Conservation (phyloP, 768 basidiomycete species). For the Xerocomus potaroensis region DNA sequence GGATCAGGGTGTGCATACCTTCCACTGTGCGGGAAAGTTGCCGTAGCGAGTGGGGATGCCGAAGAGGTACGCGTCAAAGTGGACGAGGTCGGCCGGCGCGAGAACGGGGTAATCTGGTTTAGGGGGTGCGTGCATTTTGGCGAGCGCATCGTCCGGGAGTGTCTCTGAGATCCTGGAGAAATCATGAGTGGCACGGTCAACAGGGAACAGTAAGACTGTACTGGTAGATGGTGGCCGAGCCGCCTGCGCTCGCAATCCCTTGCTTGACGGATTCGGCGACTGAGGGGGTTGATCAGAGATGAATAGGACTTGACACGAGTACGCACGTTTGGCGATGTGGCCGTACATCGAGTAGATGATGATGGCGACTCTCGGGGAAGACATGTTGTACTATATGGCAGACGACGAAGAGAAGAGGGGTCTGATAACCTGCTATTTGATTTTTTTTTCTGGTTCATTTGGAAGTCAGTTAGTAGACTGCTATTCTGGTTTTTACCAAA, state of each 20-base stretch:
- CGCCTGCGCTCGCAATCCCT: constrained; percentile 48
- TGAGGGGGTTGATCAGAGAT: constrained; percentile 20
- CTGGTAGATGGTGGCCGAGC: constrained; percentile 52
- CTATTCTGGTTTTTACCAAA: too few species aligned
- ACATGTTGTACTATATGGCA: constrained; percentile 28
- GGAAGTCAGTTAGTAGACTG: too few species aligned
- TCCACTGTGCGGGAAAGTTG: constrained; percentile 76
- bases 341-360: constrained; percentile 73
- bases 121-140: constrained; percentile 64
- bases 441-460: too few species aligned
- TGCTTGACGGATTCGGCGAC: constrained; percentile 54
- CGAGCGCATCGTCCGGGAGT: constrained; percentile 61
- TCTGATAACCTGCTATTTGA: background rate
- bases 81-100: constrained; percentile 45
- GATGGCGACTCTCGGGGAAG: constrained; percentile 59
- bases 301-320: constrained; percentile 5
- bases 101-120: constrained; percentile 73
- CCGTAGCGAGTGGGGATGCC: constrained; percentile 83
- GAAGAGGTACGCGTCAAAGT: constrained; percentile 70
- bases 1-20: too few species aligned
- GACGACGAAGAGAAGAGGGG: constrained; percentile 1
- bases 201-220: constrained; percentile 26
- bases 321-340: constrained; percentile 63
- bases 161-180: constrained; percentile 74
- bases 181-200: constrained; percentile 41